phyloP scores from a whole-genome alignment of 2,329 filamentous ascomycete species.

The Ceratocystis albifundus region DNA sequence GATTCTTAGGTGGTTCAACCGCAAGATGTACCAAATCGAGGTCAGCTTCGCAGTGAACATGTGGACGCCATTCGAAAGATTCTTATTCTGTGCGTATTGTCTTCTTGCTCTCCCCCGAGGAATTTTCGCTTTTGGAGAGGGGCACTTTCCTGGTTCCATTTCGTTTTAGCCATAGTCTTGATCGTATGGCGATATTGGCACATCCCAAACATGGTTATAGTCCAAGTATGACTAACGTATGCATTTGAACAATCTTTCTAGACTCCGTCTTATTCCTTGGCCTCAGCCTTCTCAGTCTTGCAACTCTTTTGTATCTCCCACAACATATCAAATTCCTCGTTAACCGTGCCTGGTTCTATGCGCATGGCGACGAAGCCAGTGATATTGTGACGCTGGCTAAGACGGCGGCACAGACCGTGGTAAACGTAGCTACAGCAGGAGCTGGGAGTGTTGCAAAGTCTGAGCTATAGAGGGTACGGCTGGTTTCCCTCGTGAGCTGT shows the following conservation, averaged over 20 bases:
- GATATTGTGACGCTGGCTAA: conserved; percentile 39
- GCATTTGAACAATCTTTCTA: conserved; percentile 32
- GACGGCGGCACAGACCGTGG: conserved; percentile 29
- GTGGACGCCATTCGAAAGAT: conserved; percentile 91
- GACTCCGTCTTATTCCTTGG: conserved; percentile 89
- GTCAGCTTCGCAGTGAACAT: conserved; percentile 96
- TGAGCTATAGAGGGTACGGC: conserved; percentile 29
- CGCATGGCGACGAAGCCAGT: conserved; percentile 60
- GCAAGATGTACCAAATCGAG: conserved; percentile 97
- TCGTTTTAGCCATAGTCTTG: background rate
- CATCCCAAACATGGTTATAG: conserved; percentile 15
- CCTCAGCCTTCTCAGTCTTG: conserved; percentile 73
- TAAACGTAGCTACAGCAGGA: conserved; percentile 28
- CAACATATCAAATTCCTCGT: conserved; percentile 76
- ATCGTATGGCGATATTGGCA: background rate
- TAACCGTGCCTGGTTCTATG: conserved; percentile 87
- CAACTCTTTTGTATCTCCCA: conserved; percentile 82
- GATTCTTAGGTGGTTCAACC: conserved; percentile 56
- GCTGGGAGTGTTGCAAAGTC: conserved; percentile 26
- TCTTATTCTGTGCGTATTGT: conserved; percentile 76
- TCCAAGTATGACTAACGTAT: background rate
- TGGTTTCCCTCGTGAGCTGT: background rate
- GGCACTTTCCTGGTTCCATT: background rate
- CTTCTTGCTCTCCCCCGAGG: too few relatives aligned
- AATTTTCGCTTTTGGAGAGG: background rate